A percentile compares a stretch with the other conserved stretches of the same genome.
Conservation (phyloP, 2,329 filamentous ascomycete species). For the Pseudohalonectria lignicola region DNA sequence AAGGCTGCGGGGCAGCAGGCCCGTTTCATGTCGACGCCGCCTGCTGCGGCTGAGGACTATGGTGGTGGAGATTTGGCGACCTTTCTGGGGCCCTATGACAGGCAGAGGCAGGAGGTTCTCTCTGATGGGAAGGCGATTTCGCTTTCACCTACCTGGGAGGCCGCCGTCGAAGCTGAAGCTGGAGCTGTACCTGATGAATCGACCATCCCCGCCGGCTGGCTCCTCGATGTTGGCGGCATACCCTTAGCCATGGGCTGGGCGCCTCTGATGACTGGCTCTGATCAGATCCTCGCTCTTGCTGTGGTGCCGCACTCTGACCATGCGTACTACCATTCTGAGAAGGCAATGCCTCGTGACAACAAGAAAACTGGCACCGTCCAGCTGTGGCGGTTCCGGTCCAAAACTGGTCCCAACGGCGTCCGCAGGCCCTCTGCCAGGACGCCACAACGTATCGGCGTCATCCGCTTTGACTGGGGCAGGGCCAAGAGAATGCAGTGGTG, state of each 20-base stretch:
- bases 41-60: too few relatives aligned
- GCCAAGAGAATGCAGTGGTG: slow-evolving; percentile 42
- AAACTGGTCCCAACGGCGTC: slow-evolving; percentile 19
- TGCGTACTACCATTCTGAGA: slow-evolving; percentile 25
- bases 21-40: too few relatives aligned
- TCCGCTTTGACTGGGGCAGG: slow-evolving; percentile 40
- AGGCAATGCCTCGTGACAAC: slow-evolving; percentile 17
- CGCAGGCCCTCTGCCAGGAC: slow-evolving; percentile 19
- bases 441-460: slow-evolving; percentile 28
- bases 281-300: slow-evolving; percentile 31
- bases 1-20: slow-evolving; percentile 9
- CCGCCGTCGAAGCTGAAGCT: slow-evolving; percentile 4
- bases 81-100: slow-evolving; percentile 15
- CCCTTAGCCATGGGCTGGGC: slow-evolving; percentile 43
- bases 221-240: slow-evolving; percentile 43
- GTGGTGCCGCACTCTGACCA: slow-evolving; percentile 40
- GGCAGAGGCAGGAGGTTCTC: slow-evolving; percentile 13
- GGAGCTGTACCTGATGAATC: too few relatives aligned
- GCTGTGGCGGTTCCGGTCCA: slow-evolving; percentile 37
- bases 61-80: slow-evolving; percentile 13
- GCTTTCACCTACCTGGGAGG: slow-evolving; percentile 8
- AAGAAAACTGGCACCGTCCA: slow-evolving; percentile 36
- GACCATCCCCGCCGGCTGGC: slow-evolving; percentile 28
- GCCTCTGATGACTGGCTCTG: slow-evolving; percentile 18
- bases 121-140: slow-evolving; percentile 7